These are phyloP conservation scores for Colletotrichum lindemuthianum DNA, from an alignment of 2,329 filamentous ascomycete species.

Conservation along the genomic window DNA sequence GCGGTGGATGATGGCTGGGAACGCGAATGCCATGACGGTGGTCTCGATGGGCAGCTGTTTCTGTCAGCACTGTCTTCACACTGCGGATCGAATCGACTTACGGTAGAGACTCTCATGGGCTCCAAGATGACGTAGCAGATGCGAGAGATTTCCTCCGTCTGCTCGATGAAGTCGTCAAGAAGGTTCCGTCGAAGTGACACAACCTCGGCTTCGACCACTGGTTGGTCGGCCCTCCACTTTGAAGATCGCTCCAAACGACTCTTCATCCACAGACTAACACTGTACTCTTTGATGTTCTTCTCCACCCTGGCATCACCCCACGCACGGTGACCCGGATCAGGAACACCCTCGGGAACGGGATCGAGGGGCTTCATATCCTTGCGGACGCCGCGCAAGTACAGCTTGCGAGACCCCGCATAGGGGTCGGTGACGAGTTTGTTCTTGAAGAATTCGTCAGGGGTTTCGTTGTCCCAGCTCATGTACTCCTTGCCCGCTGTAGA, in stretches of 20 bases:
- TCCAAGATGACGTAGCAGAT: constrained; percentile 79
- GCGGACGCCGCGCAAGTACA: constrained; percentile 64
- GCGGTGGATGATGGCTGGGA: constrained; percentile 87
- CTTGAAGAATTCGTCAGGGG: constrained; percentile 59
- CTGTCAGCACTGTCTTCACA: constrained; percentile 28
- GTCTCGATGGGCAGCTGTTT: constrained; percentile 72
- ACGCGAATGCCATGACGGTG: constrained; percentile 77
- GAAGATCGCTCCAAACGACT: constrained; percentile 59
- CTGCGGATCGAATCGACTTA: constrained; percentile 54
- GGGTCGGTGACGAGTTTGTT: constrained; percentile 67
- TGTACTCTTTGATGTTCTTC: constrained; percentile 83
- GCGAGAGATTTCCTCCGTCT: constrained; percentile 53
- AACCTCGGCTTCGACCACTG: constrained; percentile 80
- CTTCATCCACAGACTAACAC: constrained; percentile 77
- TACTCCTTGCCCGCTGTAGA: constrained; percentile 47
- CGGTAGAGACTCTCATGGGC: constrained; percentile 78
- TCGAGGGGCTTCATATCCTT: constrained; percentile 71
- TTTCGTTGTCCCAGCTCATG: constrained; percentile 53
- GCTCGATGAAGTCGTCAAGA: constrained; percentile 73
- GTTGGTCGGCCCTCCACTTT: constrained; percentile 71
- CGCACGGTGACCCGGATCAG: constrained; percentile 55
- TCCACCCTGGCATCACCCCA: constrained; percentile 48
- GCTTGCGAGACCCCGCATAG: constrained; percentile 71
- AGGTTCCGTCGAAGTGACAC: constrained; percentile 85
- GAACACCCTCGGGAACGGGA: constrained; percentile 67